Evolutionary conservation across 768 basidiomycete species (phyloP), one percentile per base, ranked within the genome.

Genomic region (Fomitopsis pulvina): DNA sequence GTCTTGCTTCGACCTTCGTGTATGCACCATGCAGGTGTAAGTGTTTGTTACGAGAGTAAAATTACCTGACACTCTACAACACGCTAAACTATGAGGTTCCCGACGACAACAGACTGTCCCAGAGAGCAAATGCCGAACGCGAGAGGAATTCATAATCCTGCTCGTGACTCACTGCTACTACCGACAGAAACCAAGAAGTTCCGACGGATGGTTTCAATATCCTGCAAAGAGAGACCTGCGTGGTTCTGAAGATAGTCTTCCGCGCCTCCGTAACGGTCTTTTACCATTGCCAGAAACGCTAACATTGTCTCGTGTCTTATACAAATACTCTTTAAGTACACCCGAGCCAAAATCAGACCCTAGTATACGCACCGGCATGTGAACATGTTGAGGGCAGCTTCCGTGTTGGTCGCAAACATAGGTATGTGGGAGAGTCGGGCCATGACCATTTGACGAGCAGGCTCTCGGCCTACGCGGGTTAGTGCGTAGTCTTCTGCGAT

Each of bases 321-420:
- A 12, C 11, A 30, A 2, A 8, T 14, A 10, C 20, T 44, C 3
- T n/a, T n/a, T n/a, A n/a, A n/a, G n/a, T n/a, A n/a, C n/a, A n/a
- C n/a, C n/a, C 11, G 34, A 8, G 11, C n/a, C 25, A 18, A 16
- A 45, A 18, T 27, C 6, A 44, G 10, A 24, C n/a, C 6, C 21
- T 45, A 18, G 30, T 29, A 43, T 40, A 11, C 22, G 20, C 60
- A 86, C 87, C 83, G 77, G 57, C 86, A 89, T 3, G 83, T 79
- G 46, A 91, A 79, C 85, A 90, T 87, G 53, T 87, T 89, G n/a
- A 87, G 68, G 1, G 86, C 86, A 21, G 86, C 85, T 48, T 85
- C 78, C 37, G 75, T 79, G 56, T 88, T 84, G 5, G 80, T 73
- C 1, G 84, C 81, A 55, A 90, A 90, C 11, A 86, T 52, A 0